Base-by-base conservation (phyloP, 495 filamentous ascomycete species). In the Neurospora terricola region DNA sequence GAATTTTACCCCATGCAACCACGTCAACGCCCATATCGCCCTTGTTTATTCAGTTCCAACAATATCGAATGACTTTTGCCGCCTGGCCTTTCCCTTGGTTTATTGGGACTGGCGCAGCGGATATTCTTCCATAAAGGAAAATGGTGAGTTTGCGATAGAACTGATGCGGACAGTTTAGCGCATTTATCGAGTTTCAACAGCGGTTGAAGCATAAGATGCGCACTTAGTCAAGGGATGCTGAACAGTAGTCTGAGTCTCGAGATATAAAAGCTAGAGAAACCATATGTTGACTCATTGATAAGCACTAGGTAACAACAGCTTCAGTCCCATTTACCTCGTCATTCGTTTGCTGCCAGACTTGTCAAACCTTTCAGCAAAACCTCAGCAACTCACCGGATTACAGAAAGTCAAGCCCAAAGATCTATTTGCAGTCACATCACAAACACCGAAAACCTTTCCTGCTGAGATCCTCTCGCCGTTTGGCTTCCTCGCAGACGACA, bases 161-260 rank as follows among this genome's bases (percentile, higher is more conserved):
- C 10, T 54, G 45, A 54, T 27, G 0, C 0, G 0, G 21, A 12
- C 5, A 54, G 2, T 27, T 12, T 1, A 0, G 0, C n/a, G 21
- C 0, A 23, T 23, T 11, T 0, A 12, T 54, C 21, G 4, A 12
- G 0, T 27, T 23, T 23, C n/a, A 6, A 14, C 45, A 27, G 11
- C 2, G 10, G 21, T 14, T 14, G 45, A 5, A 54, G 21, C 45
- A 54, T 12, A 0, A 14, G 10, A 14, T 54, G 21, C 14, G 21
- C 21, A 62, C 27, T 62, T 34, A 27, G 6, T 34, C 2, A 30
- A 8, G 0, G 12, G 23, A 16, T 1, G 0, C 23, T 11, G 1
- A 8, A 18, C 23, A 4, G 16, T 2, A 16, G 14, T 9, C 0
- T 34, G 12, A 34, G 1, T 7, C 0, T 1, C 14, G 3, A 30